Evolutionary conservation across 1,284 basidiomycete species (phyloP), one percentile per base, ranked within the genome.

Genomic region (Ustilago tritici): DNA sequence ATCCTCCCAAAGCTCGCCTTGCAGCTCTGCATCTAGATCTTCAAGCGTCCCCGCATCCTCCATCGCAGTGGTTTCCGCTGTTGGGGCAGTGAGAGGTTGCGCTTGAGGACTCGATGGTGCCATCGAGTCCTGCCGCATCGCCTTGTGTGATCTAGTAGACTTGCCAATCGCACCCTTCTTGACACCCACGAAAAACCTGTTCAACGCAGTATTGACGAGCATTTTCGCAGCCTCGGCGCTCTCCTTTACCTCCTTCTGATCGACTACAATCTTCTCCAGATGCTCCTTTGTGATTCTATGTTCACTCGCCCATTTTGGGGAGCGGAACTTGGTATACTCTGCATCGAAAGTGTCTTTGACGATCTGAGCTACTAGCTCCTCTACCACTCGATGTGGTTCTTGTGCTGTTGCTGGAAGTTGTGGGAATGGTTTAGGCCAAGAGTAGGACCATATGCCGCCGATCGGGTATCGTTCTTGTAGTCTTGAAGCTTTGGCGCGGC

Each of bases 311-410:
- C 61, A 72, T 31, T 56, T 46, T 12, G 55, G 55, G 8, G 64
- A 63, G 32, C 70, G 70, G 17, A 72, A 72, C 53, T 46, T 66
- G 36, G 52, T 61, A 14, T 72, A 72, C 2, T 72, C 70, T 19
- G 38, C 38, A 47, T 67, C 70, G 12, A 72, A 72, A 1, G 64
- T 67, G 0, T 63, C 70, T 40, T 31, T 56, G 4, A 72, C 70
- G 32, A 72, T 35, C 5, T 47, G 47, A 10, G 56, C 56, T 19
- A 67, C 70, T 5, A 63, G 40, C 50, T 63, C 57, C 40, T 56
- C 56, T 0, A 72, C 38, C 7, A 41, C 36, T 35, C 50, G 46
- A 23, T 38, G 34, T 41, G 64, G 61, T 7, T 40, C n/a, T 28
- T 55, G 56, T n/a, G 47, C 40, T 11, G 54, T 49, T 19, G 53